Evolutionary conservation across 768 basidiomycete species (phyloP), one percentile per base, ranked within the genome.

Genomic region (Suillus paluster): DNA sequence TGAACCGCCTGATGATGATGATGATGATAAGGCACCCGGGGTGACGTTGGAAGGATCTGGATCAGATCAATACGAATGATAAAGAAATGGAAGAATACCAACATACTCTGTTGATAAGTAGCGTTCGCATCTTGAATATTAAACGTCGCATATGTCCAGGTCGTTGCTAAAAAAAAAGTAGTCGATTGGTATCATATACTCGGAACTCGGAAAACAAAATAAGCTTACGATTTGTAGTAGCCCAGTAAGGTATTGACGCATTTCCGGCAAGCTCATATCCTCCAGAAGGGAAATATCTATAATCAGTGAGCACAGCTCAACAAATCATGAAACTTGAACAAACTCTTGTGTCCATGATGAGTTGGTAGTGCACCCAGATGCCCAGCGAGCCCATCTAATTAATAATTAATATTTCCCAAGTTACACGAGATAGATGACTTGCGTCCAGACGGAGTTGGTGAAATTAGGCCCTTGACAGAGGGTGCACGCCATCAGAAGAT

Each of bases 401-500:
- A 14, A 34, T 38, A 11, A 33, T 7, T 15, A 46, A 36, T 42
- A 38, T 36, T 41, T 33, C 11, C 0, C 12, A 17, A 25, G 23
- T 5, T 7, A 33, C 2, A 23, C 27, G 2, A 59, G 46, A 46
- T 33, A 10, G 23, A 25, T 42, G 58, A 66, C 82, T 30, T 64
- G 81, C 84, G 66, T 61, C 19, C 27, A 15, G 34, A 79, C 58
- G 30, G 30, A 39, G 17, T 57, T 39, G 4, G 69, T 65, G 30
- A 30, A 30, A 30, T 30, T 30, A 10, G 49, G 17, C 25, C 74
- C 75, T 69, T 87, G 85, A 57, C 85, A 87, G 21, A 76, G 64
- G 9, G 80, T 77, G 57, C 85, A 86, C 9, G 80, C 85, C 66
- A 79, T 79, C 62, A 84, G 69, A 12, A 86, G 72, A 58, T 87